Conservation (phyloP, 768 basidiomycete genomes). For the Macrolepiota albuminosa region DNA sequence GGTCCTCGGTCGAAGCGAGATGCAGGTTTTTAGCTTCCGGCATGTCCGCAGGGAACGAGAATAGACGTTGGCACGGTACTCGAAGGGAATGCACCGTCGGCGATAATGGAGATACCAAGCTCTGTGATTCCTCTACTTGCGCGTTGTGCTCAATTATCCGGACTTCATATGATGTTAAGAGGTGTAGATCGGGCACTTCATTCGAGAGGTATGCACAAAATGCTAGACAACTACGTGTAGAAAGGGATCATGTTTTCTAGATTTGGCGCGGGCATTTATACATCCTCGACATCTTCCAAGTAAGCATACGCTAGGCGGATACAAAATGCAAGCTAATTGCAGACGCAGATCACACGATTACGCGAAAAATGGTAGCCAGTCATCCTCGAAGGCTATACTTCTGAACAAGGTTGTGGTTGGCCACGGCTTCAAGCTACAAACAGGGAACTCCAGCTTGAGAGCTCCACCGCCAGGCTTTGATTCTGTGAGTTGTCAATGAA, state of each 20-base stretch:
- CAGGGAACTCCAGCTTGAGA: constrained; percentile 50
- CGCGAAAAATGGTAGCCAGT: constrained; percentile 44
- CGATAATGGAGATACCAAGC: constrained; percentile 50
- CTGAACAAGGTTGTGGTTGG: constrained; percentile 73
- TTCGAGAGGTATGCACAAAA: constrained; percentile 53
- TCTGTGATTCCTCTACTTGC: constrained; percentile 54
- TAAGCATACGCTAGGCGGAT: constrained; percentile 18
- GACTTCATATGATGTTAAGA: constrained; percentile 58
- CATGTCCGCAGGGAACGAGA: constrained; percentile 63
- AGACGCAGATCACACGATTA: constrained; percentile 64
- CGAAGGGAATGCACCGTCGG: constrained; percentile 60
- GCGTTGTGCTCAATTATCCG: constrained; percentile 61
- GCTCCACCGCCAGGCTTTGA: constrained; percentile 61
- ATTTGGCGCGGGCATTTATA: constrained; percentile 41
- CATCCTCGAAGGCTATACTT: constrained; percentile 54
- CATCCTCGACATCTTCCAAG: constrained; percentile 49
- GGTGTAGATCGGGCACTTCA: constrained; percentile 66
- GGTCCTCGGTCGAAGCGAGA: constrained; percentile 50
- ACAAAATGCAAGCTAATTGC: background rate
- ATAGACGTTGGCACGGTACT: constrained; percentile 74
- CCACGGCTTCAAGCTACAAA: constrained; percentile 60
- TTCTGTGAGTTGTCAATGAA: constrained; percentile 42
- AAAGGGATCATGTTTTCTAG: constrained; percentile 23
- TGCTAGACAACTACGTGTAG: background rate
- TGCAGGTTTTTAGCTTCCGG: constrained; percentile 54